phyloP scores from a whole-genome alignment of 2,329 filamentous ascomycete species.

The Aquanectria penicillioides region DNA sequence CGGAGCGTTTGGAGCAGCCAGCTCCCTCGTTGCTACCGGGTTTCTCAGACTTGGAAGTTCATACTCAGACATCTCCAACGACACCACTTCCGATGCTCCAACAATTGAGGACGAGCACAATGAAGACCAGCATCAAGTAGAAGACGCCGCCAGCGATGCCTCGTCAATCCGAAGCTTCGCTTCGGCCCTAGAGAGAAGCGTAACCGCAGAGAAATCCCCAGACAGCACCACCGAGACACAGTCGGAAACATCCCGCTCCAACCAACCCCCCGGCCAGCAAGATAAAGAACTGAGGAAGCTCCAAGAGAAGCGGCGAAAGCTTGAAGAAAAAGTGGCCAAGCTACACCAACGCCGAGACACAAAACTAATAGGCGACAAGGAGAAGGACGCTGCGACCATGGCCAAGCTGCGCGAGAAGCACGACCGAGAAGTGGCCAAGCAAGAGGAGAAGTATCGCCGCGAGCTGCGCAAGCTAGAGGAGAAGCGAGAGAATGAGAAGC shows the following conservation, averaged over 20 bases:
- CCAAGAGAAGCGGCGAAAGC: conserved; percentile 66
- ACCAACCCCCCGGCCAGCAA: conserved; percentile 37
- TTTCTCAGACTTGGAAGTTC: conserved; percentile 44
- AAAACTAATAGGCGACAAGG: conserved; percentile 58
- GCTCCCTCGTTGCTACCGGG: conserved; percentile 55
- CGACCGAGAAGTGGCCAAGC: conserved; percentile 70
- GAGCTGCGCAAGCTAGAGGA: conserved; percentile 73
- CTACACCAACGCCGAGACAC: conserved; percentile 59
- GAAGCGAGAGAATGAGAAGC: conserved; percentile 69
- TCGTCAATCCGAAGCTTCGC: conserved; percentile 61
- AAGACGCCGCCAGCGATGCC: conserved; percentile 51
- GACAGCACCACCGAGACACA: conserved; percentile 40
- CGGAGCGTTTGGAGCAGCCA: conserved; percentile 61
- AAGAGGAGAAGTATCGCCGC: conserved; percentile 72
- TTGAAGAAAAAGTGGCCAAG: conserved; percentile 71
- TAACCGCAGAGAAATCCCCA: conserved; percentile 41
- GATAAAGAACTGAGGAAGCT: conserved; percentile 75
- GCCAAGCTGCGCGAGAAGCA: conserved; percentile 72
- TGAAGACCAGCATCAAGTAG: conserved; percentile 37
- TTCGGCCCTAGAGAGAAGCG: conserved; percentile 55
- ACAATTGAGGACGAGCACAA: conserved; percentile 36
- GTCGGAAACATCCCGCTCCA: conserved; percentile 53
- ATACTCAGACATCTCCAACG: conserved; percentile 41
- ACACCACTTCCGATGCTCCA: conserved; percentile 37
- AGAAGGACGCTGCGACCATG: conserved; percentile 60